A percentile compares a stretch with the other conserved stretches of the same genome.
phyloP scores from a whole-genome alignment of 768 basidiomycete species.

The Kondoa malvinella region DNA sequence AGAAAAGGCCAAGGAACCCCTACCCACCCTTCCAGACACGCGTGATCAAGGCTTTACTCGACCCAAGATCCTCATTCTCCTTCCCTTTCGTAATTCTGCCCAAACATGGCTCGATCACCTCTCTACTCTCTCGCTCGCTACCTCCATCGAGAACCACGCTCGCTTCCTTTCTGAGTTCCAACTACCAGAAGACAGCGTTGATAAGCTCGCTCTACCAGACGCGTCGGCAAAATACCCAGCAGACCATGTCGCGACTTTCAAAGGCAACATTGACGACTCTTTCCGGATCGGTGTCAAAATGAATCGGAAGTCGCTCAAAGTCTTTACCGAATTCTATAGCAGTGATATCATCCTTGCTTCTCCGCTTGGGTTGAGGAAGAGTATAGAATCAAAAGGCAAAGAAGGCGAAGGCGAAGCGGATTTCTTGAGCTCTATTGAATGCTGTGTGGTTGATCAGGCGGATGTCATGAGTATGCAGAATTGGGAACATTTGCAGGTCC shows the following conservation, averaged over 20 bases:
- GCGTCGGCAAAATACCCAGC: conserved; percentile 54
- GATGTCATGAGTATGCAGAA: conserved; percentile 95
- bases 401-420: conserved; percentile 89
- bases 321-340: conserved; percentile 77
- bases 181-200: conserved; percentile 56
- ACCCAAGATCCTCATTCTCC: conserved; percentile 75
- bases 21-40: conserved; percentile 43
- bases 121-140: conserved; percentile 46
- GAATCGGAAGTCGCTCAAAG: conserved; percentile 75
- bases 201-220: conserved; percentile 45
- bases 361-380: conserved; percentile 74
- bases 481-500: conserved; percentile 91
- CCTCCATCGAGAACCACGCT: conserved; percentile 60
- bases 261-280: conserved; percentile 91
- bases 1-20: conserved; percentile 40
- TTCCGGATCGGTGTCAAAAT: conserved; percentile 84
- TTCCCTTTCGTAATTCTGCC: conserved; percentile 83
- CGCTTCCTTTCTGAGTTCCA: conserved; percentile 71
- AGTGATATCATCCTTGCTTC: conserved; percentile 86
- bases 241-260: conserved; percentile 85
- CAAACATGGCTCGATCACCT: conserved; percentile 66
- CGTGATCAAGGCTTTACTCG: conserved; percentile 98
- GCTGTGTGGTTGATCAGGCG: conserved; percentile 77
- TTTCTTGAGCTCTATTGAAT: conserved; percentile 81
- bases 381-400: conserved; percentile 83